A percentile compares a stretch with the other conserved stretches of the same genome.
These are phyloP conservation scores for Cokeromyces recurvatus DNA, from an alignment of 371 early-diverging fungal genomes.

Conservation along the genomic window DNA sequence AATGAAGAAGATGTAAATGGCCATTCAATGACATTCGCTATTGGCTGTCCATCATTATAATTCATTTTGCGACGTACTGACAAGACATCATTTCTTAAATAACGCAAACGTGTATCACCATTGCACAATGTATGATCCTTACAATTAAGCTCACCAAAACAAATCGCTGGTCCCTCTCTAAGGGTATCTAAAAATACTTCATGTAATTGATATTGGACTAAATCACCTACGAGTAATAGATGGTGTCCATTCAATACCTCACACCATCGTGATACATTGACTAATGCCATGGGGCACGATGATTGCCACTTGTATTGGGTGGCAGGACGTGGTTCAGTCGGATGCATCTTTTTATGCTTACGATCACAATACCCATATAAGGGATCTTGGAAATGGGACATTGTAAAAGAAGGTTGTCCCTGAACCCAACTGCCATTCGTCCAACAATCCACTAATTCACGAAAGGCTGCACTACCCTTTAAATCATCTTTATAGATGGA, in stretches of 20 bases:
- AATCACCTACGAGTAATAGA: slow-evolving; percentile 51
- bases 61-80: slow-evolving; percentile 29
- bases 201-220: slow-evolving; percentile 55
- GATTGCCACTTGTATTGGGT: slow-evolving; percentile 23
- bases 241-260: slow-evolving; percentile 25
- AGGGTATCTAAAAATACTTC: slow-evolving; percentile 47
- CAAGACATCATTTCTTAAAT: slow-evolving; percentile 52
- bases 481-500: slow-evolving; percentile 1
- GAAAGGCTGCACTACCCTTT: slow-evolving; percentile 7
- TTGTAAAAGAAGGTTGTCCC: neutral
- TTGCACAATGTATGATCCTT: slow-evolving; percentile 46
- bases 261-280: slow-evolving; percentile 29
- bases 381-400: slow-evolving; percentile 44
- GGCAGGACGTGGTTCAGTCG: slow-evolving; percentile 1
- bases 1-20: slow-evolving; percentile 39
- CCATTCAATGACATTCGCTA: slow-evolving; percentile 37
- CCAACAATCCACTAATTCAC: slow-evolving; percentile 24
- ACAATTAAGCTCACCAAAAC: slow-evolving; percentile 55
- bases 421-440: slow-evolving; percentile 25
- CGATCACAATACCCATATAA: slow-evolving; percentile 36
- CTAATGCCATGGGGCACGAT: slow-evolving; percentile 4
- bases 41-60: slow-evolving; percentile 27
- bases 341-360: slow-evolving; percentile 9
- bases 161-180: slow-evolving; percentile 43
- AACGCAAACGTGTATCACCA: slow-evolving; percentile 32